Percentiles rank a stretch among this genome's conserved stretches.
Evolutionary conservation across 306 rosid species (phyloP).

Genomic region (Oemleria cerasiformis): DNA sequence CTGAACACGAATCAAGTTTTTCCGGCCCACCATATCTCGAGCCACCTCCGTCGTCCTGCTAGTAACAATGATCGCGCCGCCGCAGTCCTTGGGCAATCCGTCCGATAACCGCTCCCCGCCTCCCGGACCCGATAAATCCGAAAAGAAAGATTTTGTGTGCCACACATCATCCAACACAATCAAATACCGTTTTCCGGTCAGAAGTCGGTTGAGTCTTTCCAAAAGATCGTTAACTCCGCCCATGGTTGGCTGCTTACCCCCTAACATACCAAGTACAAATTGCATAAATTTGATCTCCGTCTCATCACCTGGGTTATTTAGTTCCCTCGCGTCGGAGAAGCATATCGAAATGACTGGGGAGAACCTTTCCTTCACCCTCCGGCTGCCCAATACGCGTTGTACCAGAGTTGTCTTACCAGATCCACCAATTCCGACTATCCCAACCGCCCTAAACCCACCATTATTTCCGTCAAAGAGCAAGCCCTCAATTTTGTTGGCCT

Average conservation of each 20-base stretch:
- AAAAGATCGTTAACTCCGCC: background rate
- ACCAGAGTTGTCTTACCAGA: slow-evolving; percentile 8
- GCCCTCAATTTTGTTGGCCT: background rate
- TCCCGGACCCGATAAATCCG: too few species aligned
- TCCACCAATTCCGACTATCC: slow-evolving; percentile 19
- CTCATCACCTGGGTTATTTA: background rate
- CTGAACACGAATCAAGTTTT: background rate
- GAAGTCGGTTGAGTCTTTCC: background rate
- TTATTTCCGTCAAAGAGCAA: background rate
- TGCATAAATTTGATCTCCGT: background rate
- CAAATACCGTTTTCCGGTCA: background rate
- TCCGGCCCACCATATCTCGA: background rate
- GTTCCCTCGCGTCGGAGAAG: background rate
- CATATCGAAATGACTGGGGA: background rate
- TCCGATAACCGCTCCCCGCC: background rate
- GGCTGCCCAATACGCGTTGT: background rate
- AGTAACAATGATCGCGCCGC: slow-evolving; percentile 2
- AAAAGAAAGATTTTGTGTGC: background rate
- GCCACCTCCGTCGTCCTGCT: background rate
- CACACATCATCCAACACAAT: slow-evolving; percentile 7
- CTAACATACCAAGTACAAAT: background rate
- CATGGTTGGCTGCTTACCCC: background rate
- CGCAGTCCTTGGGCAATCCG: background rate
- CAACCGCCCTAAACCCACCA: background rate
- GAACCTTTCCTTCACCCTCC: background rate